Evolutionary conservation across 306 rosid species (phyloP).

Genomic region (Canavalia ensiformis): DNA sequence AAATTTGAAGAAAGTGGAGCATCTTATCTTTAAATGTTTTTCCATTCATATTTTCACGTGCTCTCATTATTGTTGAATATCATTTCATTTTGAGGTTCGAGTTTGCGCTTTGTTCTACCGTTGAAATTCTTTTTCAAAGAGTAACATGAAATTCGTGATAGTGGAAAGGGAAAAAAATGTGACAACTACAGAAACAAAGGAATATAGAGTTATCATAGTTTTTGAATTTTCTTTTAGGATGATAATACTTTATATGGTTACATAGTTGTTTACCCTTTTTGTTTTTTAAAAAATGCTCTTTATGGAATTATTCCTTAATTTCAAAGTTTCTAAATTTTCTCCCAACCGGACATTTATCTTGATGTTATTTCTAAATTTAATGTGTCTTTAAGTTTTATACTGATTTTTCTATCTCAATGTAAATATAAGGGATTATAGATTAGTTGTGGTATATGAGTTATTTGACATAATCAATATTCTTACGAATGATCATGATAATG

Average conservation of each 20-base stretch:
- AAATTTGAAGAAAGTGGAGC: slow-evolving; percentile 79
- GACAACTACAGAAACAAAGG: not conserved
- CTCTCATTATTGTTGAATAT: not conserved
- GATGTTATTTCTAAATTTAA: not conserved
- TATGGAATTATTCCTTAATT: not conserved
- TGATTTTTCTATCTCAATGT: slow-evolving; percentile 24
- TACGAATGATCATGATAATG: slow-evolving; percentile 78
- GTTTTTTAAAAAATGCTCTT: no score
- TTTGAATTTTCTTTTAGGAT: not conserved
- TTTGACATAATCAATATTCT: slow-evolving; percentile 86
- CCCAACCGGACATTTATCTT: slow-evolving; percentile 11
- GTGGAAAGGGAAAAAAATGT: not conserved
- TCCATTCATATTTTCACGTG: not conserved
- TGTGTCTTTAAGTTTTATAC: slow-evolving; percentile 14
- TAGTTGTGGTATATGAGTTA: slow-evolving; percentile 84
- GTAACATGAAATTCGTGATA: not conserved
- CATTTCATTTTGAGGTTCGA: not conserved
- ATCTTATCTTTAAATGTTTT: slow-evolving; percentile 81
- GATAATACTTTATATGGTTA: not conserved
- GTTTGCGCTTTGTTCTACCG: not conserved
- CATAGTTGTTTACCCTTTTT: not conserved
- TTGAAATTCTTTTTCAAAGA: slow-evolving; percentile 15
- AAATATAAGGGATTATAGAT: slow-evolving; percentile 76
- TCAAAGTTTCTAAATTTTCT: not conserved
- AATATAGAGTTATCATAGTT: not conserved